Percentiles rank a stretch among this genome's conserved stretches.
These are phyloP conservation scores for Auxenochlorella pyrenoidosa DNA, from an alignment of 139 green algal genomes.

Conservation along the genomic window DNA sequence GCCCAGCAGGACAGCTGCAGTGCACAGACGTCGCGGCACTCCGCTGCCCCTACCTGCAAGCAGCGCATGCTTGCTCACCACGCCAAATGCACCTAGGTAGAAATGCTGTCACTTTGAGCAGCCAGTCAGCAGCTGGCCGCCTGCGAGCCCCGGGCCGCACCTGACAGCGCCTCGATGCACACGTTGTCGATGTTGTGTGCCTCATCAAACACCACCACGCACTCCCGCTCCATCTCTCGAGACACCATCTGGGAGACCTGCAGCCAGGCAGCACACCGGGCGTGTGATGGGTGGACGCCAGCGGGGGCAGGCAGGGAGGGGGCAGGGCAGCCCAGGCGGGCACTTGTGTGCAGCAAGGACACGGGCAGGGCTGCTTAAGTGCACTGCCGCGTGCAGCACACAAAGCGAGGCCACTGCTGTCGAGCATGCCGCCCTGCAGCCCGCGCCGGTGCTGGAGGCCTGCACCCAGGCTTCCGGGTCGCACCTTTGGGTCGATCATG, in stretches of 20 bases:
- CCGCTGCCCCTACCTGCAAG: too few relatives aligned
- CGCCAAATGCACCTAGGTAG: too few relatives aligned
- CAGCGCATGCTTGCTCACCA: not conserved
- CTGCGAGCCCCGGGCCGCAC: not conserved
- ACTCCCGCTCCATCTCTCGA: conserved; percentile 97
- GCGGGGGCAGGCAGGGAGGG: not conserved
- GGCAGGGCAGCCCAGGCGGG: not conserved
- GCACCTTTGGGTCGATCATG: conserved; percentile 97
- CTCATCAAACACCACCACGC: conserved; percentile 99
- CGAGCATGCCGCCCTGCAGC: too few relatives aligned
- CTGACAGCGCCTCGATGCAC: conserved; percentile 94
- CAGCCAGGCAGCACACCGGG: not conserved
- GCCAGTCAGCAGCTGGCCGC: not conserved
- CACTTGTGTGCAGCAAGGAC: too few relatives aligned
- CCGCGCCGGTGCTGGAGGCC: too few relatives aligned
- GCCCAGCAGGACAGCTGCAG: too few relatives aligned
- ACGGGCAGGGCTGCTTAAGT: too few relatives aligned
- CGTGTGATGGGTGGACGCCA: not conserved
- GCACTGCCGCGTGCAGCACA: not conserved
- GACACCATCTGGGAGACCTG: conserved; percentile 90
- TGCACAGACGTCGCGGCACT: too few relatives aligned
- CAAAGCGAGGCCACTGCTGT: too few relatives aligned
- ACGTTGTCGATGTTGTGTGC: conserved; percentile 99
- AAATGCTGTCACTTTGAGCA: too few relatives aligned
- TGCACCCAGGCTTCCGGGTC: not conserved